Percentiles rank a stretch among this genome's conserved stretches.
Evolutionary conservation across 768 basidiomycete species (phyloP).

Genomic region (Naganishia vishniacii): DNA sequence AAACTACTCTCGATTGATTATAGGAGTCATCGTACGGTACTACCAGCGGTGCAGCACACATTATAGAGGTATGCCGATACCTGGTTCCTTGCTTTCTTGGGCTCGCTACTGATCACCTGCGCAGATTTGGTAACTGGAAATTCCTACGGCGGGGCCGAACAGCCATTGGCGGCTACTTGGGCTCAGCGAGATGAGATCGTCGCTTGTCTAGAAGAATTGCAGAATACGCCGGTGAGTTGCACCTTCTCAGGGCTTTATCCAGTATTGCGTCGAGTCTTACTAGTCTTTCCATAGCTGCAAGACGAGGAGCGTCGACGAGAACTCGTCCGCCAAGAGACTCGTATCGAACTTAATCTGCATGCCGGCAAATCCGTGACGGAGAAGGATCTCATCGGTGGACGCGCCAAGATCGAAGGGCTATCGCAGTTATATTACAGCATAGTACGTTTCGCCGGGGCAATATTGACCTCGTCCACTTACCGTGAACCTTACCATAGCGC

Average conservation of each 20-base stretch:
- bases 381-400: slow-evolving; percentile 64
- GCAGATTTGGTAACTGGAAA: slow-evolving; percentile 30
- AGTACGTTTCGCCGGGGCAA: slow-evolving; percentile 54
- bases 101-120: slow-evolving; percentile 53
- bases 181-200: slow-evolving; percentile 77
- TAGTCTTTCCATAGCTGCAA: too few relatives aligned
- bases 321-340: slow-evolving; percentile 69
- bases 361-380: slow-evolving; percentile 54
- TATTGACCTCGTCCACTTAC: slow-evolving; percentile 3
- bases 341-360: slow-evolving; percentile 67
- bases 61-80: slow-evolving; percentile 59
- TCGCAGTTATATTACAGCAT: slow-evolving; percentile 79
- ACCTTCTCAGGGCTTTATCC: neutral
- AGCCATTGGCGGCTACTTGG: slow-evolving; percentile 62
- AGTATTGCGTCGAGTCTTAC: too few relatives aligned
- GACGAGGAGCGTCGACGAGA: slow-evolving; percentile 39
- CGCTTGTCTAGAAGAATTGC: slow-evolving; percentile 65
- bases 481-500: slow-evolving; percentile 52
- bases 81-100: neutral
- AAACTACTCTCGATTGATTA: slow-evolving; percentile 86
- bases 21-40: slow-evolving; percentile 90
- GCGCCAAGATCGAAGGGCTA: slow-evolving; percentile 66
- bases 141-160: slow-evolving; percentile 48
- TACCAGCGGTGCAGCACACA: slow-evolving; percentile 88
- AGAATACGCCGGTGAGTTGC: slow-evolving; percentile 52